Evolutionary conservation across 305 asterid genomes (phyloP), one percentile per base, ranked within the genome.

Genomic region (Fraxinus floribunda): DNA sequence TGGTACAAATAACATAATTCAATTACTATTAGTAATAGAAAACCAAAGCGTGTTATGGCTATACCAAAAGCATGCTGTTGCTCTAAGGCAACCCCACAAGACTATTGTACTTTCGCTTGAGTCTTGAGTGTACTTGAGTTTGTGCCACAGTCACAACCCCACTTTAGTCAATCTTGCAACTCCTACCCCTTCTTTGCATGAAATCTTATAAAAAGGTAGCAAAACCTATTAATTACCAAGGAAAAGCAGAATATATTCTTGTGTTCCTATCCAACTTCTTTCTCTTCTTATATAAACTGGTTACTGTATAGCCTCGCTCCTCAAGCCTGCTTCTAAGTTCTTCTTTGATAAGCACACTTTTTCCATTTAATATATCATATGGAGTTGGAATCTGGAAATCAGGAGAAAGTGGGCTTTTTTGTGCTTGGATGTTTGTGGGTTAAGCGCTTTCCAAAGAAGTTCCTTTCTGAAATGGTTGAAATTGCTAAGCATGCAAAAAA

Each of bases 281-380:
- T 80, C 84, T 79, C 85, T 78, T 22, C 90, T 77, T 92, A 91
- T 89, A 92, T 87, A 86, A 77, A 86, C 44, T 30, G 16, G 29
- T 44, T 26, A 66, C 3, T 38, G 77, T 22, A 26, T 60, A 75
- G 68, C 81, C 81, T 84, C 77, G 78, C 82, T 83, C 85, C 86
- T 80, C 73, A 77, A 39, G 52, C 71, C 68, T n/a, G 68, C 77
- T 24, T 78, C 78, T 20, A 32, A 73, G n/a, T 52, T 26, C 24
- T 70, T 18, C n/a, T 77, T 68, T 72, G 9, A 26, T 74, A 41
- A 15, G 52, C 5, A 55, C 26, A 55, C 68, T 82, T 82, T 79
- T 41, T 70, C 13, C 38, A 26, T 41, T 66, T 10, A 66, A 20
- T 22, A 20, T 64, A 66, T 66, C 30, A 66, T 11, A 89, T 88